phyloP scores from a whole-genome alignment of 2,329 filamentous ascomycete genomes.

The Ophiostoma novo-ulmi region DNA sequence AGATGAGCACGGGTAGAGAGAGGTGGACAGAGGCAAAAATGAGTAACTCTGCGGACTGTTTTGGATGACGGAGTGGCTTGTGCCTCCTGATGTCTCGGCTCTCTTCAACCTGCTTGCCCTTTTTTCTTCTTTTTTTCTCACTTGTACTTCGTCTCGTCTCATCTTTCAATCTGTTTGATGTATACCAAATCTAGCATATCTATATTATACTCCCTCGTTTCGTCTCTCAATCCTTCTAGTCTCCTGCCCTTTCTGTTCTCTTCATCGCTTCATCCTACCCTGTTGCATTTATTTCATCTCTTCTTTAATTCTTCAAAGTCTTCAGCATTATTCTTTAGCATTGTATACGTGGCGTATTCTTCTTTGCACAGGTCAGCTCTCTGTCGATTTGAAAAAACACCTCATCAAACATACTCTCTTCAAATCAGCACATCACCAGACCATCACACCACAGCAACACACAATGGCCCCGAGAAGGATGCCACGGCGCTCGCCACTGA shows the following conservation, averaged over 20 bases:
- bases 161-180: not conserved
- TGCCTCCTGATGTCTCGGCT: conserved; percentile 7
- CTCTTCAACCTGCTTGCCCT: not conserved
- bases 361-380: not conserved
- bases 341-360: not conserved
- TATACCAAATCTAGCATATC: not conserved
- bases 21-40: not conserved
- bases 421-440: not conserved
- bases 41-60: not conserved
- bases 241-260: not conserved
- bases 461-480: not conserved
- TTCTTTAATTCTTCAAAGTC: not conserved
- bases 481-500: not conserved
- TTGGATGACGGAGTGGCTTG: not conserved
- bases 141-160: not conserved
- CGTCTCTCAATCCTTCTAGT: conserved; percentile 3
- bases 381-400: not conserved
- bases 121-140: not conserved
- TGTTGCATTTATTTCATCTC: not conserved
- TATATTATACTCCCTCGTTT: conserved; percentile 4
- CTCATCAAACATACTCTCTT: not conserved
- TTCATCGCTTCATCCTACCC: not conserved
- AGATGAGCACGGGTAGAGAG: not conserved
- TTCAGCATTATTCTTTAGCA: not conserved
- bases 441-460: not conserved